Base-by-base conservation (phyloP, 768 basidiomycete species). In the Boletellus ananas region DNA sequence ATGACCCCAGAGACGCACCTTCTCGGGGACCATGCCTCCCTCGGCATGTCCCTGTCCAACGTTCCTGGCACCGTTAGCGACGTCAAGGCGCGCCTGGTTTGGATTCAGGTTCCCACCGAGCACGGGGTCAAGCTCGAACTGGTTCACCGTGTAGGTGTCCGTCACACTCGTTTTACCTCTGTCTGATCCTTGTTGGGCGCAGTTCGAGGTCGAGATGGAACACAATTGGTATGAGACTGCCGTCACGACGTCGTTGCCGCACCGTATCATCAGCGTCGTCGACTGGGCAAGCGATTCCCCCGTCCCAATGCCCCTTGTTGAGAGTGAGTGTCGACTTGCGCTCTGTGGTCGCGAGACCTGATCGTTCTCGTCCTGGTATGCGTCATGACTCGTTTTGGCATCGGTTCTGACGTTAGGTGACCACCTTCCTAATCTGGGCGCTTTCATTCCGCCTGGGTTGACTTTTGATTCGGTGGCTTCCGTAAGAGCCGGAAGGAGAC, bases 141-240 rank as follows among this genome's bases (percentile, higher is more conserved):
- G 54, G 91, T 91, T 4, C 97, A 69, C 33, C 52, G 52, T 9
- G 63, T 70, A 49, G n/a, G 68, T 42, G 16, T 39, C 4, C 12
- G 17, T 11, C 11, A 0, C 3, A 13, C n/a, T 16, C 17, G 8
- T 5, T 11, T 36, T 12, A 23, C 6, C 20, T 11, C 25, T 5
- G 5, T 41, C 52, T 60, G n/a, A 58, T 11, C 14, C 3, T n/a
- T 42, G 4, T 17, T 10, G 5, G 14, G 9, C 39, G 16, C 13
- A 87, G 83, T 87, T 94, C 60, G 91, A 94, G 64, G 87, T 95
- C 39, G 88, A 93, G 76, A 91, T 95, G 87, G 64, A 84, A 62
- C 85, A 96, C 71, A 97, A 94, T 70, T 95, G 91, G 91, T 98
- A 98, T 59, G 93, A 97, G 68, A 81, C 92, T 4, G 79, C 90